These are phyloP conservation scores for Tolypocladium tundrense DNA, from an alignment of 2,329 filamentous ascomycete species.

Conservation along the genomic window DNA sequence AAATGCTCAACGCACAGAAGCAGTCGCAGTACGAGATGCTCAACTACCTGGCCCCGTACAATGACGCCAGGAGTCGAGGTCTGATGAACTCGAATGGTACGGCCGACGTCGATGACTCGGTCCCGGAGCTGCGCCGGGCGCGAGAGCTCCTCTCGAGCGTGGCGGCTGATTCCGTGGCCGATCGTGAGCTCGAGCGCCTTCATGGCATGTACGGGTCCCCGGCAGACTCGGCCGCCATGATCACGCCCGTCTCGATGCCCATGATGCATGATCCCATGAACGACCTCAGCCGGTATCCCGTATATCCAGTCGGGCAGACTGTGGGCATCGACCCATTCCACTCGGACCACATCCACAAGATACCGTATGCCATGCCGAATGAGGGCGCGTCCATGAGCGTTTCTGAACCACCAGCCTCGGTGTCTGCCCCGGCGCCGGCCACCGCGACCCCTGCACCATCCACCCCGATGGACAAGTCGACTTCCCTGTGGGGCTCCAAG, in stretches of 20 bases:
- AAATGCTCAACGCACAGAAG: slow-evolving; percentile 47
- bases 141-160: slow-evolving; percentile 45
- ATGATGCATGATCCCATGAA: slow-evolving; percentile 44
- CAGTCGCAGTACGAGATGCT: slow-evolving; percentile 49
- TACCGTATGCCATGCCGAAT: slow-evolving; percentile 70
- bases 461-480: slow-evolving; percentile 27
- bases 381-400: slow-evolving; percentile 30
- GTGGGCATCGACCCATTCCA: slow-evolving; percentile 94
- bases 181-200: slow-evolving; percentile 45
- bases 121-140: slow-evolving; percentile 43
- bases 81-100: slow-evolving; percentile 24
- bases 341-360: slow-evolving; percentile 87
- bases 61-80: slow-evolving; percentile 29
- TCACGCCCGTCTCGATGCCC: slow-evolving; percentile 30
- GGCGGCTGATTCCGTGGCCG: slow-evolving; percentile 39
- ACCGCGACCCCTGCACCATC: slow-evolving; percentile 9
- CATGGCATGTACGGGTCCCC: slow-evolving; percentile 44
- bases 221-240: slow-evolving; percentile 37
- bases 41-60: slow-evolving; percentile 40
- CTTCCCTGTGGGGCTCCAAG: slow-evolving; percentile 42
- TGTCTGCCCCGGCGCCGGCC: slow-evolving; percentile 7
- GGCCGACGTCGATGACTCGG: slow-evolving; percentile 38
- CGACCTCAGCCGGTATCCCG: slow-evolving; percentile 51
- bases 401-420: slow-evolving; percentile 22
- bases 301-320: slow-evolving; percentile 84